phyloP scores from a whole-genome alignment of 768 basidiomycete species.

The Suillus decipiens region DNA sequence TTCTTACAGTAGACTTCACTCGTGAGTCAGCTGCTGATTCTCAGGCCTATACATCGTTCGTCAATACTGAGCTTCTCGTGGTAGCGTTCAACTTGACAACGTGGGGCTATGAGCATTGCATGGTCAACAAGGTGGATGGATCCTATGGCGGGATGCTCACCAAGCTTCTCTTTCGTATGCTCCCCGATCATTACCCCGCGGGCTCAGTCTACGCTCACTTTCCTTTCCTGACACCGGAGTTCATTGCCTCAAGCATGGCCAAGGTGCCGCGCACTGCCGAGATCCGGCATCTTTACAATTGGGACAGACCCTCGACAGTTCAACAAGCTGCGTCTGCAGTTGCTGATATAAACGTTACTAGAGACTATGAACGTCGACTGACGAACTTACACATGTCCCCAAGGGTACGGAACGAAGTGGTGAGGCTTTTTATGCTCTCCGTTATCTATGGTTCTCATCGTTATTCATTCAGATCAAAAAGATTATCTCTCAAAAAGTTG shows the following conservation, averaged over 20 bases:
- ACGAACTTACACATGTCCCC: constrained; percentile 18
- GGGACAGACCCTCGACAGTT: constrained; percentile 48
- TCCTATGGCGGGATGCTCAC: constrained; percentile 77
- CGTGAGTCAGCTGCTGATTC: constrained; percentile 44
- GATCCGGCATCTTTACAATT: constrained; percentile 51
- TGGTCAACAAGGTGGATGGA: constrained; percentile 62
- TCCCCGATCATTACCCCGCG: constrained; percentile 68
- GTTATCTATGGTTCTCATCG: neutral
- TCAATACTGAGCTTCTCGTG: constrained; percentile 14
- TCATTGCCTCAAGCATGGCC: constrained; percentile 44
- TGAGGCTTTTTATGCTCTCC: constrained; percentile 5
- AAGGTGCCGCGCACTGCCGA: constrained; percentile 26
- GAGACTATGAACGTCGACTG: constrained; percentile 21
- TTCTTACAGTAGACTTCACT: constrained; percentile 75
- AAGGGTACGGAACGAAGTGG: constrained; percentile 12
- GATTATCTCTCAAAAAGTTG: constrained; percentile 12
- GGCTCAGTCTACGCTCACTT: constrained; percentile 75
- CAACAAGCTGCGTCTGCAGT: neutral
- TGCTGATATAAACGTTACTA: neutral
- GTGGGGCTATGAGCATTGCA: constrained; percentile 79
- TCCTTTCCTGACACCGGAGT: constrained; percentile 70
- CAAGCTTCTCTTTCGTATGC: constrained; percentile 68
- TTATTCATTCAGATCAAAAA: constrained; percentile 15
- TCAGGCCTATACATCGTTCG: neutral
- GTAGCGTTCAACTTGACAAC: constrained; percentile 72